Conservation (phyloP, 805 yeast genomes). For the Suhomyces pyralidae region DNA sequence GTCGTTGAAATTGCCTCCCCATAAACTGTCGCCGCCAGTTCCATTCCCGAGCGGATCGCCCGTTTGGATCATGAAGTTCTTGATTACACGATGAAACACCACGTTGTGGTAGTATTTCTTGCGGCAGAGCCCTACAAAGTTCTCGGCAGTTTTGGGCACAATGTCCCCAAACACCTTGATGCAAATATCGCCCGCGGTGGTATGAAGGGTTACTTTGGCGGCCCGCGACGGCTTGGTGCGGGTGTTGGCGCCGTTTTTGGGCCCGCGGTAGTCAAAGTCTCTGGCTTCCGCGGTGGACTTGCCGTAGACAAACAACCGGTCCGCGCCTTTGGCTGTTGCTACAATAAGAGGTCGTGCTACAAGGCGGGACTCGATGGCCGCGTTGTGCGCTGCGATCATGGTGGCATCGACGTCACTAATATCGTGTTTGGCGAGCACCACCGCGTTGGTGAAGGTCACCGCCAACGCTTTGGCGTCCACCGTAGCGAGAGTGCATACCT, state of each 20-base stretch:
- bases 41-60: conserved; percentile 25
- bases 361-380: conserved; percentile 14
- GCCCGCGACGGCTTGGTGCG: not conserved
- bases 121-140: conserved; percentile 33
- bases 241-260: not conserved
- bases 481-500: not conserved
- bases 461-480: conserved; percentile 8
- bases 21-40: conserved; percentile 26
- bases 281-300: not conserved
- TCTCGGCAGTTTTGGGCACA: conserved; percentile 42
- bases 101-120: conserved; percentile 38
- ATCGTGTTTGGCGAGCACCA: conserved; percentile 11
- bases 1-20: conserved; percentile 26
- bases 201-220: conserved; percentile 20
- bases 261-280: conserved; percentile 8
- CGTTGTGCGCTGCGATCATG: conserved; percentile 17
- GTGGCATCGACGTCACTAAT: conserved; percentile 9
- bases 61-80: conserved; percentile 24
- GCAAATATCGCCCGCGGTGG: conserved; percentile 43
- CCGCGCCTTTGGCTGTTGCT: conserved; percentile 10
- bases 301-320: conserved; percentile 11
- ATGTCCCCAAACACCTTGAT: conserved; percentile 30
- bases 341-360: conserved; percentile 12
- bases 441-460: conserved; percentile 8
- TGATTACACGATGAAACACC: conserved; percentile 25